phyloP scores from a whole-genome alignment of 192 early-diverging fungal species.

The Paraglomus brasilianum region DNA sequence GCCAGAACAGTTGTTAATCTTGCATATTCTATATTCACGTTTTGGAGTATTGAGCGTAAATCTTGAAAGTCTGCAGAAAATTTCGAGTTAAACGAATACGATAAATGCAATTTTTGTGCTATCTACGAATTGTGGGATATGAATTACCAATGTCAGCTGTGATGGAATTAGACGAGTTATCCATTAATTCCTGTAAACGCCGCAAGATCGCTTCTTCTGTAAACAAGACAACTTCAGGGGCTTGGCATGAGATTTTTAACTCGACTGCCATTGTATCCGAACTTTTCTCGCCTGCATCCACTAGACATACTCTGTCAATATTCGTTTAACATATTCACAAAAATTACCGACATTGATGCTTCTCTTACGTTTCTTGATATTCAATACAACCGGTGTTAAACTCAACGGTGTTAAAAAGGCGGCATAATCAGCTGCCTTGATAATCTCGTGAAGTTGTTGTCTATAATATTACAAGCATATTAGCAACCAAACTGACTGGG shows the following conservation, averaged over 20 bases:
- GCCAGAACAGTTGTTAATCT: too few species aligned
- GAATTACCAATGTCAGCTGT: too few species aligned
- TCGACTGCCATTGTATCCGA: not conserved
- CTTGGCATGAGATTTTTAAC: constrained; percentile 23
- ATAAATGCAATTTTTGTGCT: too few species aligned
- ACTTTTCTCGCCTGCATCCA: not conserved
- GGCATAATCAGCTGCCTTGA: constrained; percentile 15
- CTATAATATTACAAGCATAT: not conserved
- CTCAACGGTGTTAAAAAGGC: constrained; percentile 23
- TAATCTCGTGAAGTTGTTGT: not conserved
- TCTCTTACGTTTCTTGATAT: constrained; percentile 20
- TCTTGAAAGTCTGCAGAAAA: too few species aligned
- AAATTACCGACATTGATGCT: not conserved
- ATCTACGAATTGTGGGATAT: too few species aligned
- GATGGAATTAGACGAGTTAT: too few species aligned
- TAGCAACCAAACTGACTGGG: too few species aligned
- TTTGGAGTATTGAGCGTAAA: too few species aligned
- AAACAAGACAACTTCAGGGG: constrained; percentile 1
- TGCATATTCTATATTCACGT: too few species aligned
- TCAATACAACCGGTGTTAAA: constrained; percentile 21
- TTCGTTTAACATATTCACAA: too few species aligned
- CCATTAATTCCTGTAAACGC: constrained; percentile 11
- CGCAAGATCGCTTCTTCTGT: constrained; percentile 19
- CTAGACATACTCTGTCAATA: not conserved
- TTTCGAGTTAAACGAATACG: too few species aligned